A percentile compares a stretch with the other conserved stretches of the same genome.
These are phyloP conservation scores for Eucalyptus cloeziana DNA, from an alignment of 345 rosid species.

Conservation along the genomic window DNA sequence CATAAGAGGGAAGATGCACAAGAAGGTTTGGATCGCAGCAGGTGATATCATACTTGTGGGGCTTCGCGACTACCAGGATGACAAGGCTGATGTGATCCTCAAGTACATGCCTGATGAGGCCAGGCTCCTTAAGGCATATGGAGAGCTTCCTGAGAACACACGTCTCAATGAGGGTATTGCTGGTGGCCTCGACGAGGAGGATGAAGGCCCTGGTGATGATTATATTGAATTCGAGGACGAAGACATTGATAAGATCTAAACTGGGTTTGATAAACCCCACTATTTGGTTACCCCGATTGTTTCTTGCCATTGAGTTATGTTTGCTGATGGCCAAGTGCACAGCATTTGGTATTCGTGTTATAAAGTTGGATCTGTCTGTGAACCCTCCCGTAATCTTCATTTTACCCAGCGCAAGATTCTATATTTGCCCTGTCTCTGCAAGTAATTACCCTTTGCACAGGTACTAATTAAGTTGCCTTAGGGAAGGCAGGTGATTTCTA, in stretches of 20 bases:
- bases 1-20: not conserved
- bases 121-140: not conserved
- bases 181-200: not conserved
- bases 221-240: not conserved
- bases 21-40: not conserved
- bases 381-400: not conserved
- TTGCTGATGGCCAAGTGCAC: not conserved
- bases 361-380: not conserved
- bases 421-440: not conserved
- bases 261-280: not conserved
- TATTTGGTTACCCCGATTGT: not conserved
- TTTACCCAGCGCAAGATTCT: not conserved
- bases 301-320: not conserved
- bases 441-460: not conserved
- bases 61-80: not conserved
- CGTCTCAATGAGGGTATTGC: not conserved
- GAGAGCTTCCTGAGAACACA: not conserved
- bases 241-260: not conserved
- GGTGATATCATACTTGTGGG: not conserved
- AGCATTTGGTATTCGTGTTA: not conserved
- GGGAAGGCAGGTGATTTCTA: not conserved
- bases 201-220: not conserved
- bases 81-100: not conserved
- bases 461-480: not conserved
- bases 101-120: not conserved